These are phyloP conservation scores for Sistotremastrum niveocremeum DNA, from an alignment of 768 basidiomycete species.

Conservation along the genomic window DNA sequence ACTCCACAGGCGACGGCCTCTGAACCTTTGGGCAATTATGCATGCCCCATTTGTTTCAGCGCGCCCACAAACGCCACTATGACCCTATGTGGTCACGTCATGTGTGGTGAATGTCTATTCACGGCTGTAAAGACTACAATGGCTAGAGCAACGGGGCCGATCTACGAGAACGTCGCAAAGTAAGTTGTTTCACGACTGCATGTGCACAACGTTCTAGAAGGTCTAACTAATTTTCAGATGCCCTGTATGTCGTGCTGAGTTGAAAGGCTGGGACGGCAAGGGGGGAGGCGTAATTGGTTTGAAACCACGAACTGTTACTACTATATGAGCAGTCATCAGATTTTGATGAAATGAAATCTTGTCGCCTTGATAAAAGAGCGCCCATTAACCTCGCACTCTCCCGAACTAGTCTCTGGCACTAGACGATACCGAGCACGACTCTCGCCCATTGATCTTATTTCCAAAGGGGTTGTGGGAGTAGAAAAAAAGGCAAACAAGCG, in stretches of 20 bases:
- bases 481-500: too few relatives aligned
- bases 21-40: conserved; percentile 42
- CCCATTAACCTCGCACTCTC: too few relatives aligned
- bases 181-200: background rate
- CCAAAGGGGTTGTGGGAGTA: too few relatives aligned
- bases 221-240: conserved; percentile 25
- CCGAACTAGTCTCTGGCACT: too few relatives aligned
- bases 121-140: conserved; percentile 53
- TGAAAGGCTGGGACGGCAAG: conserved; percentile 57
- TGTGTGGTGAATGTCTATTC: conserved; percentile 66
- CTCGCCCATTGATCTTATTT: too few relatives aligned
- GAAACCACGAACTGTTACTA: too few relatives aligned
- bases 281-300: conserved; percentile 53
- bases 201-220: background rate
- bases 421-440: too few relatives aligned
- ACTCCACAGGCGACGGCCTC: background rate
- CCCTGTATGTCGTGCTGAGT: conserved; percentile 55
- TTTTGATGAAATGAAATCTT: too few relatives aligned
- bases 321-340: too few relatives aligned
- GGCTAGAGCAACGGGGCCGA: conserved; percentile 26
- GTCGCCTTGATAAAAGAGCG: too few relatives aligned
- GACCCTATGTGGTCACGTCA: conserved; percentile 71
- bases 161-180: background rate
- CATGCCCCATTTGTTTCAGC: conserved; percentile 70
- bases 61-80: conserved; percentile 63